Base-by-base conservation (phyloP, 768 basidiomycete species). In the Trametes cubensis region DNA sequence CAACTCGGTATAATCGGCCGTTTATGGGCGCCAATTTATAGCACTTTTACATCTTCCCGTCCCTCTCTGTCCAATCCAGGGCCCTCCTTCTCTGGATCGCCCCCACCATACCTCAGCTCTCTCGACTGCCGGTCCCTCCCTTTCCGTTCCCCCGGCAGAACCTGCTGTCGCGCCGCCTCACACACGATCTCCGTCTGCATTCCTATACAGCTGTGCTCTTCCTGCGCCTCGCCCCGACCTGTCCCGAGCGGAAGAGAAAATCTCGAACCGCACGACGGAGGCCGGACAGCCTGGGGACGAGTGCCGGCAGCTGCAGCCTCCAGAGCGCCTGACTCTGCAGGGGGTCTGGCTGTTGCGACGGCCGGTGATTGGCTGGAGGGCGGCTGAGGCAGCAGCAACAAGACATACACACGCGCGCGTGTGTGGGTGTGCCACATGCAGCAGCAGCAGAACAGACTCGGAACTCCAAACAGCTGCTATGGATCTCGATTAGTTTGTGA, bases 21-120 rank as follows among this genome's bases (percentile, higher is more conserved):
- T 61, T 64, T 67, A 67, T 67, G 66, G 66, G 66, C 66, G 66
- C 48, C 54, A 61, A 47, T 18, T 52, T 64, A 64, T 64, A 64
- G 63, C 63, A 64, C 49, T 57, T 64, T 62, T 57, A 52, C 61
- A 17, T 26, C 23, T 14, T 26, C 34, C 34, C 34, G 34, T 6
- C 34, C n/a, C n/a, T n/a, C n/a, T n/a, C n/a, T n/a, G n/a, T n/a
- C n/a, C n/a, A n/a, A n/a, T n/a, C n/a, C n/a, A n/a, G n/a, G n/a
- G n/a, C n/a, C n/a, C n/a, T n/a, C n/a, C n/a, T n/a, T n/a, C n/a
- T n/a, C n/a, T n/a, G 14, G 34, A 47, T 14, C n/a, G 23, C 21
- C 42, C 7, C 21, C 59, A 47, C 60, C 47, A 47, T 38, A 14
- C 17, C 53, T n/a, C 54, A 30, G 10, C 47, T n/a, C 54, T 40